phyloP scores from a whole-genome alignment of 1,284 basidiomycete genomes.

The Kwoniella shivajii region DNA sequence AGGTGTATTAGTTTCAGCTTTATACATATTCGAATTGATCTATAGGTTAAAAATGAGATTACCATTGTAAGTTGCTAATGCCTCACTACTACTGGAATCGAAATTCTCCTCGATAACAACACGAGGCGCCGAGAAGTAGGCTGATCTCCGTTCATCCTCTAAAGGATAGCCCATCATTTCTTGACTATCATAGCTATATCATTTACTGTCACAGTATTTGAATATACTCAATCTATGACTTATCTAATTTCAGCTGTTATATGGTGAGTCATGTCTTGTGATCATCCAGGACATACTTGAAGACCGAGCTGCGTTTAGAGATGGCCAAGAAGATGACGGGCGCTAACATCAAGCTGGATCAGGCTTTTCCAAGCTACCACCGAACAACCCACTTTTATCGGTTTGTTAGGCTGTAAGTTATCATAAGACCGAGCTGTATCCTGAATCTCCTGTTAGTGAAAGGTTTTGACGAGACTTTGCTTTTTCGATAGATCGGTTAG shows the following conservation, averaged over 20 bases:
- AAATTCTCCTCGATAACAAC: too few species aligned
- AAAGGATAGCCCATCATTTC: constrained; percentile 29
- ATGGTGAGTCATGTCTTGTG: constrained; percentile 16
- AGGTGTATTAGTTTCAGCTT: constrained; percentile 20
- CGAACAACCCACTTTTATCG: constrained; percentile 36
- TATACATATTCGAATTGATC: constrained; percentile 36
- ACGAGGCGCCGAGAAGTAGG: too few species aligned
- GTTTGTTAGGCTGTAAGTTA: constrained; percentile 24
- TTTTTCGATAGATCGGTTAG: constrained; percentile 16
- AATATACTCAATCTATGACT: constrained; percentile 25
- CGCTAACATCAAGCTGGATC: neutral
- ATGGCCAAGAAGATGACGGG: neutral
- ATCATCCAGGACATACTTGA: too few species aligned
- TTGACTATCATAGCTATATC: constrained; percentile 33
- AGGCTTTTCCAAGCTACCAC: constrained; percentile 39
- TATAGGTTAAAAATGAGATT: constrained; percentile 29
- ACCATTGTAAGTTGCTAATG: constrained; percentile 34
- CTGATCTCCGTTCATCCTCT: too few species aligned
- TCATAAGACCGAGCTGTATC: too few species aligned
- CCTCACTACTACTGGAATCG: neutral
- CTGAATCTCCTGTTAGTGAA: too few species aligned
- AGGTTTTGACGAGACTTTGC: neutral
- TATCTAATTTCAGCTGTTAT: constrained; percentile 24
- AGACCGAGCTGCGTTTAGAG: too few species aligned
- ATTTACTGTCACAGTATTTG: constrained; percentile 24